Base-by-base conservation (phyloP, 2,329 filamentous ascomycete genomes). In the Aspergillus sclerotialis region DNA sequence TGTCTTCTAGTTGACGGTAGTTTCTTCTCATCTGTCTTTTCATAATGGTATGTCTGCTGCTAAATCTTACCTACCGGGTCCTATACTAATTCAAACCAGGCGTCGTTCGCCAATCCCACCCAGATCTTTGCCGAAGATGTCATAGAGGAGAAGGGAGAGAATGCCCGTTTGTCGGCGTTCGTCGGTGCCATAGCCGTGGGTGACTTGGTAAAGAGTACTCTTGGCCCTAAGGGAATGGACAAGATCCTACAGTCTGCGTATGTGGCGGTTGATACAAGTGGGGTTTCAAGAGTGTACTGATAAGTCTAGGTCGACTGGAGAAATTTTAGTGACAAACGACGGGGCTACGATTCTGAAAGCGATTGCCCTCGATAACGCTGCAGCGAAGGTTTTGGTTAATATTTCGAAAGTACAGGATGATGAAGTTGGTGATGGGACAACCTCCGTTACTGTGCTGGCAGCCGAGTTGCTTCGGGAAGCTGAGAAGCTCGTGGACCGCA, bases 331-430 rank as follows among this genome's bases (percentile, higher is more conserved):
- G 43, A 98, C 92, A 39, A 98, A 98, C 66, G 92, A 98, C 67
- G 92, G 92, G 59, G 92, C 92, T 44, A 98, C 92, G 15, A 98
- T 98, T 50, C 78, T 98, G 46, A 98, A 98, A 69, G 86, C 90
- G 35, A 98, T 98, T 64, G 92, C 92, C 28, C 82, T 98, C 57
- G 92, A 98, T 65, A 98, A 98, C 61, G 92, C 92, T 28, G 92
- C 92, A 14, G 92, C 92, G 35, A 98, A 98, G 70, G 92, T 98
- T 4, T 75, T 98, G 28, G 92, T 98, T 60, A 98, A 98, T 65
- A 96, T 98, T 53, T 96, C 90, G 44, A 98, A 98, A 69, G 92
- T 98, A 5, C 92, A 98, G 63, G 92, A 98, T 56, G 92, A 98
- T 60, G 92, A 98, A 65, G 90, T 98, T 15, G 92, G 92, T 57